phyloP scores from a whole-genome alignment of 331 rosid species.

The Dryas integrifolia region DNA sequence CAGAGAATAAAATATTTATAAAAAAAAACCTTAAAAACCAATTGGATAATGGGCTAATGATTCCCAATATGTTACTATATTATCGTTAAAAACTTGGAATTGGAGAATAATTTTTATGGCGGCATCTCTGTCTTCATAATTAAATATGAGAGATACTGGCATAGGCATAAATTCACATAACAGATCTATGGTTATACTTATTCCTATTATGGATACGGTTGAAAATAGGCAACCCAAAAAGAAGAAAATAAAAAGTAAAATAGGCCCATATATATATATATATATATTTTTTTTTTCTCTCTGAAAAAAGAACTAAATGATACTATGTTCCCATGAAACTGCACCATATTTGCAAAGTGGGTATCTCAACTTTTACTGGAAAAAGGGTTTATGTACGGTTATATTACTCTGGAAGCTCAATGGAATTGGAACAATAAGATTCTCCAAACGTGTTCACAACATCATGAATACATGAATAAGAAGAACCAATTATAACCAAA shows the following conservation, averaged over 20 bases:
- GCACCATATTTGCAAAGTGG: slow-evolving; percentile 43
- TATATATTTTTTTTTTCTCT: no score
- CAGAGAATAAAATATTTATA: slow-evolving; percentile 4
- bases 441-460: slow-evolving; percentile 19
- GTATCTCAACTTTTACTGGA: slow-evolving; percentile 36
- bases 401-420: slow-evolving; percentile 25
- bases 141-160: slow-evolving; percentile 49
- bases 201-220: slow-evolving; percentile 42
- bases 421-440: slow-evolving; percentile 29
- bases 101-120: slow-evolving; percentile 43
- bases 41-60: slow-evolving; percentile 27
- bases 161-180: slow-evolving; percentile 59
- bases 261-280: not conserved
- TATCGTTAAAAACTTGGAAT: slow-evolving; percentile 17
- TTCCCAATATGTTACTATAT: slow-evolving; percentile 15
- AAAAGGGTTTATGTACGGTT: slow-evolving; percentile 27
- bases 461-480: not conserved
- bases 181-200: slow-evolving; percentile 53
- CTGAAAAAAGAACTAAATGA: no score
- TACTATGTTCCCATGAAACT: slow-evolving; percentile 1
- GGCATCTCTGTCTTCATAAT: slow-evolving; percentile 45
- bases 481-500: not conserved
- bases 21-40: not conserved
- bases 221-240: slow-evolving; percentile 30
- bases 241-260: not conserved